A percentile compares a stretch with the other conserved stretches of the same genome.
Evolutionary conservation across 2,329 filamentous ascomycete species (phyloP).

Genomic region (Fusarium albidum): DNA sequence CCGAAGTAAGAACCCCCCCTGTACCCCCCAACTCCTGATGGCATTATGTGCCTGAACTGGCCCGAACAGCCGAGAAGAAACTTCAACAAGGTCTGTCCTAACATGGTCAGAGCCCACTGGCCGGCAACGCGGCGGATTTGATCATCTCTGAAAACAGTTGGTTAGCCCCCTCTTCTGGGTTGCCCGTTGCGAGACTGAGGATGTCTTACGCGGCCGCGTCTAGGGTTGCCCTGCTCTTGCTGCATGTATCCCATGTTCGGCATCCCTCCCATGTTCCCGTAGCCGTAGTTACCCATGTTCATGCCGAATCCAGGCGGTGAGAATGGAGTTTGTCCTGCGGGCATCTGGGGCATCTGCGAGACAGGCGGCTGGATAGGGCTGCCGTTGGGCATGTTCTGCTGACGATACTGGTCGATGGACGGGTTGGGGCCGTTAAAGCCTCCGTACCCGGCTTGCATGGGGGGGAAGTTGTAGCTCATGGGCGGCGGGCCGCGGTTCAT

Average conservation of each 20-base stretch:
- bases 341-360: conserved; percentile 54
- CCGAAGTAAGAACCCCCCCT: conserved; percentile 24
- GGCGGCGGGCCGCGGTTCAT: conserved; percentile 61
- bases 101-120: conserved; percentile 17
- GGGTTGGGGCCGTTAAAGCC: conserved; percentile 59
- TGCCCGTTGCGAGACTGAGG: conserved; percentile 20
- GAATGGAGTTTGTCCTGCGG: conserved; percentile 53
- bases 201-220: conserved; percentile 66
- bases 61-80: conserved; percentile 29
- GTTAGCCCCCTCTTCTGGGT: conserved; percentile 36
- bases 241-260: conserved; percentile 59
- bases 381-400: conserved; percentile 58
- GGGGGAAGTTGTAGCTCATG: conserved; percentile 65
- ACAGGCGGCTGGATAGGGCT: conserved; percentile 60
- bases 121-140: conserved; percentile 18
- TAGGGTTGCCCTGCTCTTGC: conserved; percentile 63
- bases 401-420: conserved; percentile 64
- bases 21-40: conserved; percentile 36
- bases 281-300: conserved; percentile 55
- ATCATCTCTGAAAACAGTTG: conserved; percentile 40
- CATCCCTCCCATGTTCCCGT: conserved; percentile 55
- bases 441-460: conserved; percentile 64
- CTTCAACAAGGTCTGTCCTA: conserved; percentile 30
- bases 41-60: conserved; percentile 31
- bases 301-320: conserved; percentile 60